Base-by-base conservation (phyloP, 352 stramenopile species). In the Pythium rishiriense region DNA sequence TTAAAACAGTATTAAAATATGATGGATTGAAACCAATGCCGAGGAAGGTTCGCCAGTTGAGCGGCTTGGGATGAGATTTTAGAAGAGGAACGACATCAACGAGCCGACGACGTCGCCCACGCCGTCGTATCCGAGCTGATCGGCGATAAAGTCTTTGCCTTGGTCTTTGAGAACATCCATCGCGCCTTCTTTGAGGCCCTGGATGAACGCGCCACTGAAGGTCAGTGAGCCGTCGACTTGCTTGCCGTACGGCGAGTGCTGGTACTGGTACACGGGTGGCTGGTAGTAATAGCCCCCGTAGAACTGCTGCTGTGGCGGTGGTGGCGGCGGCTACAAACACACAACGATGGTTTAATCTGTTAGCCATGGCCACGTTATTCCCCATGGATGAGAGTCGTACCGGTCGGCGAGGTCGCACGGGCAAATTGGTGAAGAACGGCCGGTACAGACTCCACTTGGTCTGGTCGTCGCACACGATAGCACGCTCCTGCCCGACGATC, bases 11-110 rank as follows among this genome's bases (percentile, higher is more conserved):
- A n/a, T n/a, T n/a, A n/a, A n/a, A n/a, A n/a, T n/a, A n/a, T n/a
- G n/a, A n/a, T n/a, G n/a, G n/a, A n/a, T n/a, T n/a, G n/a, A n/a
- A n/a, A n/a, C n/a, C n/a, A n/a, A n/a, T n/a, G n/a, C n/a, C n/a
- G n/a, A n/a, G n/a, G n/a, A n/a, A n/a, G n/a, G n/a, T n/a, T n/a
- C n/a, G n/a, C n/a, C n/a, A n/a, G 41, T 47, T 47, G 21, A 28
- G 21, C 4, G 10, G 46, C 5, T 28, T 25, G 46, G 68, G n/a
- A n/a, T n/a, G n/a, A 75, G 75, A 37, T 10, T 43, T 17, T 53
- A 53, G 17, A 53, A 41, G 25, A 53, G 26, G 5, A 28, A 53
- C 15, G 47, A 53, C 14, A 53, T 8, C 25, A 53, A 19, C 47
- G 47, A 22, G 4, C 47, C 47, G 15, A 53, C 47, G 15, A 53